Percentiles rank a stretch among this genome's conserved stretches.
These are phyloP conservation scores for Trametes polyzona DNA, from an alignment of 1,284 basidiomycete genomes.

Conservation along the genomic window DNA sequence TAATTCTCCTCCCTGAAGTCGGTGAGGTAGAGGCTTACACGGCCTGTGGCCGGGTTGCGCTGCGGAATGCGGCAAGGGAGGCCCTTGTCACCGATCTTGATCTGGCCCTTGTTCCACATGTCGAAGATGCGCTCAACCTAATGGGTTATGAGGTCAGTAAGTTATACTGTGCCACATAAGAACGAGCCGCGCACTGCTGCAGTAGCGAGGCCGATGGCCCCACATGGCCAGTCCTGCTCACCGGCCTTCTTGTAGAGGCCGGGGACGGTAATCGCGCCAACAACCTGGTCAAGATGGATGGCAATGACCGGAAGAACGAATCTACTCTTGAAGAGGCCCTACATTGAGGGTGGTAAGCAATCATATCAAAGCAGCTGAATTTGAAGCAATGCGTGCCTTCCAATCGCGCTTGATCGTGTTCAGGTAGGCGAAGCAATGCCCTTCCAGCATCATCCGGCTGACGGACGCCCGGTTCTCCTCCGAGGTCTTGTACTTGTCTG, in stretches of 20 bases:
- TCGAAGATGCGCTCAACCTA: not conserved
- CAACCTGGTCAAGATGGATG: not conserved
- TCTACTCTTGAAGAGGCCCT: not conserved
- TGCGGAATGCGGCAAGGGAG: not conserved
- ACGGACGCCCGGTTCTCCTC: not conserved
- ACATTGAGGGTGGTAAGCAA: not conserved
- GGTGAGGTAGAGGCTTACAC: not conserved
- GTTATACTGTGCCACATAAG: not conserved
- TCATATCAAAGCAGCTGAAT: not conserved
- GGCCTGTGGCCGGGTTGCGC: not conserved
- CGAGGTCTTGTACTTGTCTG: not conserved
- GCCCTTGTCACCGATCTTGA: not conserved
- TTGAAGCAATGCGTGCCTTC: not conserved
- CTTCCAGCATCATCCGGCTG: not conserved
- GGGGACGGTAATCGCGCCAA: not conserved
- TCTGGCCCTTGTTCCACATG: not conserved
- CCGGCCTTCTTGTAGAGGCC: not conserved
- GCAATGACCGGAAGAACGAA: not conserved
- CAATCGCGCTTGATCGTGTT: not conserved
- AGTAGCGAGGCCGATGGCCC: not conserved
- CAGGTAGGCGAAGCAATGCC: not conserved
- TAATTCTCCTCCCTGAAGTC: not conserved
- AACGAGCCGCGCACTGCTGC: not conserved
- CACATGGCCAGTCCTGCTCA: not conserved
- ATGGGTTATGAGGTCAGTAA: not conserved